Evolutionary conservation across 139 green algal species (phyloP).

Genomic region (Chlamydomonas sphaeroides): DNA sequence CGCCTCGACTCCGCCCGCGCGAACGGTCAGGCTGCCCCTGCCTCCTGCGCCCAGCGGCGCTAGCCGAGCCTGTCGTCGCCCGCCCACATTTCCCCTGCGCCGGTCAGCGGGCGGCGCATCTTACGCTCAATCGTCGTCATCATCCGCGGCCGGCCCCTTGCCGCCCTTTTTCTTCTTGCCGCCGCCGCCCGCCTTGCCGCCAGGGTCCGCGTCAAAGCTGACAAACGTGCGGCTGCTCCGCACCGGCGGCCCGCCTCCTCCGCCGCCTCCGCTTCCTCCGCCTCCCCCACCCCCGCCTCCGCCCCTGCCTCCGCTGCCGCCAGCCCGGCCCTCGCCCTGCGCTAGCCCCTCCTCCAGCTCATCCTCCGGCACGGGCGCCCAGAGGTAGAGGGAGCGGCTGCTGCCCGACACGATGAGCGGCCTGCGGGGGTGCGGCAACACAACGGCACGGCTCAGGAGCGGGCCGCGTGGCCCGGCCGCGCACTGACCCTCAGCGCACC

Average conservation of each 20-base stretch:
- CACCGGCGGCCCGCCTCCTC: neutral
- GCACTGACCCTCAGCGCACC: too few species aligned
- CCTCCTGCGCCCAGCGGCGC: neutral
- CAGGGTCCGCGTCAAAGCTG: conserved; percentile 40
- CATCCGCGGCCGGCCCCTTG: neutral
- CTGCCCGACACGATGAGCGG: conserved; percentile 32
- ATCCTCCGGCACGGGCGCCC: conserved; percentile 44
- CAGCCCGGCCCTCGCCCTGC: neutral
- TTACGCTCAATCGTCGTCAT: conserved; percentile 38
- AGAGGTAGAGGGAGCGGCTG: conserved; percentile 55
- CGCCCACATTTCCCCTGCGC: too few species aligned
- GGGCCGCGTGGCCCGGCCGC: too few species aligned
- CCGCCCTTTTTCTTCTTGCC: conserved; percentile 37
- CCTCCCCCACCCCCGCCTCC: neutral
- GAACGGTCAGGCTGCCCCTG: too few species aligned
- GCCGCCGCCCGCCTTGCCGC: neutral
- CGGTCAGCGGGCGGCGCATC: too few species aligned
- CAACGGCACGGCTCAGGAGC: neutral
- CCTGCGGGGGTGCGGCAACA: neutral
- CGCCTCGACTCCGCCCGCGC: too few species aligned
- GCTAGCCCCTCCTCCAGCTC: conserved; percentile 19
- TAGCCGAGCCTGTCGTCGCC: too few species aligned
- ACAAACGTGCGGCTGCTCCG: neutral
- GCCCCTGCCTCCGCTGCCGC: neutral
- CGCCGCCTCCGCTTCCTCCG: neutral